A percentile compares a stretch with the other conserved stretches of the same genome.
Evolutionary conservation across 371 early-diverging fungal species (phyloP).

Genomic region (Chytridium lagenaria): DNA sequence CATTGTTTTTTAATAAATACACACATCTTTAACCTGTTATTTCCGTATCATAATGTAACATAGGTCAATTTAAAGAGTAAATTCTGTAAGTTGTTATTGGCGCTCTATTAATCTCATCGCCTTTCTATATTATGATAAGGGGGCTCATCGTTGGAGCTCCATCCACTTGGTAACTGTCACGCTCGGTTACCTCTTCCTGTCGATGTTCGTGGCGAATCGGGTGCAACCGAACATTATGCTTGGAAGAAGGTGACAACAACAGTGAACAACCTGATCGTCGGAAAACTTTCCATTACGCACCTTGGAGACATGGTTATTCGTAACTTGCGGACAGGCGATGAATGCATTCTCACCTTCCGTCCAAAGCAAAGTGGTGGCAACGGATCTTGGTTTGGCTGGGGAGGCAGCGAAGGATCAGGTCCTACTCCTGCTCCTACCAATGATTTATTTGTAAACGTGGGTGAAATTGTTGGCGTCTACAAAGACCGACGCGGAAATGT

Average conservation of each 20-base stretch:
- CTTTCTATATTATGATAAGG: neutral
- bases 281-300: constrained; percentile 81
- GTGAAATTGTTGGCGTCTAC: constrained; percentile 71
- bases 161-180: constrained; percentile 79
- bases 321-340: constrained; percentile 78
- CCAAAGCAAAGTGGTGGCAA: constrained; percentile 45
- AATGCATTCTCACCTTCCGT: constrained; percentile 73
- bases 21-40: neutral
- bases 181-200: constrained; percentile 59
- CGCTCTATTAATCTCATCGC: neutral
- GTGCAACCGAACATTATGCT: constrained; percentile 69
- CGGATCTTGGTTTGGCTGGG: constrained; percentile 45
- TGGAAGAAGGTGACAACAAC: constrained; percentile 83
- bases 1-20: too few relatives aligned
- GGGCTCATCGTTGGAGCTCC: constrained; percentile 79
- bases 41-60: neutral
- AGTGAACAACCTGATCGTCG: constrained; percentile 80
- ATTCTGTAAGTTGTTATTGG: constrained; percentile 57
- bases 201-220: constrained; percentile 5
- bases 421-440: constrained; percentile 49
- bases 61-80: constrained; percentile 70
- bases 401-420: constrained; percentile 13
- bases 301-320: constrained; percentile 78
- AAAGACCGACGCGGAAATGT: constrained; percentile 59
- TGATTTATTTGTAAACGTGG: constrained; percentile 61